Conservation (phyloP, 805 yeast genomes). For the Schizosaccharomyces octosporus region DNA sequence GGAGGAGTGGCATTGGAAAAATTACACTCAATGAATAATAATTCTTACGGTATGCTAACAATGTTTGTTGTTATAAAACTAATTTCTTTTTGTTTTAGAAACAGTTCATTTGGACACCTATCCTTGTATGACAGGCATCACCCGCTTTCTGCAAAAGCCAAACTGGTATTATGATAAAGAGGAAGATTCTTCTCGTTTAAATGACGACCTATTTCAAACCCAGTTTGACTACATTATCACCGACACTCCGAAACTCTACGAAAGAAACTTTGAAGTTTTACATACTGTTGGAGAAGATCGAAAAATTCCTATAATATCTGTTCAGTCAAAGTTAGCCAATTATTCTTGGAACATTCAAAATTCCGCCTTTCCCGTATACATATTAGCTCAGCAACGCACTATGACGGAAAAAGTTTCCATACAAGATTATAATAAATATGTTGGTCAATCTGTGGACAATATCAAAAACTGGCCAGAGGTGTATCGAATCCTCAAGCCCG, state of each 20-base stretch:
- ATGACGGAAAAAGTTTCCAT: too few relatives aligned
- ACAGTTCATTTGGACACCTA: constrained; percentile 42
- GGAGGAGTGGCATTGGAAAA: constrained; percentile 52
- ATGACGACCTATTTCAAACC: constrained; percentile 10
- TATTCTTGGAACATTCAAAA: neutral
- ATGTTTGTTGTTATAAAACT: neutral
- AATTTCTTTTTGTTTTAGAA: constrained; percentile 15
- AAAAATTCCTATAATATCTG: neutral
- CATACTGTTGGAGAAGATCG: neutral
- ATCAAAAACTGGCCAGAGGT: neutral
- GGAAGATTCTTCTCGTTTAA: constrained; percentile 24
- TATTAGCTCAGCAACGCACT: too few relatives aligned
- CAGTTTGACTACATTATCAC: constrained; percentile 6
- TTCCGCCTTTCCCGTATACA: neutral
- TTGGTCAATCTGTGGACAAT: neutral
- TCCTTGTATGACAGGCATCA: constrained; percentile 70
- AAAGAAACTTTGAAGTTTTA: neutral
- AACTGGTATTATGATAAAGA: constrained; percentile 45
- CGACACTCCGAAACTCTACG: neutral
- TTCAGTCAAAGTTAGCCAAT: too few relatives aligned
- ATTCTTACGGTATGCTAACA: constrained; percentile 9
- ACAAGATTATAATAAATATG: neutral
- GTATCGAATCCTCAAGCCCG: neutral
- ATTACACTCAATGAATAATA: constrained; percentile 21
- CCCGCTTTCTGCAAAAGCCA: constrained; percentile 40